Evolutionary conservation across 2,329 filamentous ascomycete genomes (phyloP).

Genomic region (Phyllosticta citrichinensis): DNA sequence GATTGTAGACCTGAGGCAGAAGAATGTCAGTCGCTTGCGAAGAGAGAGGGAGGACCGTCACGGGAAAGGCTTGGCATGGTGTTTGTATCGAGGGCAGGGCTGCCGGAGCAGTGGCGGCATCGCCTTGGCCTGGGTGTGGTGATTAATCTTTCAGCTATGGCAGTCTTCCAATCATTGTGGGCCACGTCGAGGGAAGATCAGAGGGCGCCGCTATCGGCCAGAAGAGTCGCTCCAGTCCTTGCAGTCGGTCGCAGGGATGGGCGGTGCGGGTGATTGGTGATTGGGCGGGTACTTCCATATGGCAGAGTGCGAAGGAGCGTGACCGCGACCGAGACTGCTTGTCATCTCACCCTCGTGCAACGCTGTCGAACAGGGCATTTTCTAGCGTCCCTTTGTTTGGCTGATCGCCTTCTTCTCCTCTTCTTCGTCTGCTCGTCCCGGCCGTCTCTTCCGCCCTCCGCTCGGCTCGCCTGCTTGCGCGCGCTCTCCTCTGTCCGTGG

Average conservation of each 20-base stretch:
- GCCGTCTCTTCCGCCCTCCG: conserved; percentile 10
- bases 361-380: conserved; percentile 9
- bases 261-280: background rate
- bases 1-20: background rate
- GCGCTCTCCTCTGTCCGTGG: too few species aligned
- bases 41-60: too few species aligned
- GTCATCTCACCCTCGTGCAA: conserved; percentile 11
- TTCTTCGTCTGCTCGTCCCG: background rate
- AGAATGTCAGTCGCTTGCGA: background rate
- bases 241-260: conserved; percentile 7
- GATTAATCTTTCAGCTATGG: background rate
- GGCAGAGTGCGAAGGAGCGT: conserved; percentile 7
- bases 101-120: background rate
- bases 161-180: conserved; percentile 9
- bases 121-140: background rate
- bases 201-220: conserved; percentile 7
- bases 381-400: conserved; percentile 5
- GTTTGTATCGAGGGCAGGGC: background rate
- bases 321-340: conserved; percentile 5
- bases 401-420: conserved; percentile 8
- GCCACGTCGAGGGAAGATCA: conserved; percentile 9
- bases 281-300: conserved; percentile 1
- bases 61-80: background rate
- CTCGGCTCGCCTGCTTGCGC: background rate
- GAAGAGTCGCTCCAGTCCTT: conserved; percentile 7